Base-by-base conservation (phyloP, 2,329 filamentous ascomycete species). In the Anthostomella pinea region DNA sequence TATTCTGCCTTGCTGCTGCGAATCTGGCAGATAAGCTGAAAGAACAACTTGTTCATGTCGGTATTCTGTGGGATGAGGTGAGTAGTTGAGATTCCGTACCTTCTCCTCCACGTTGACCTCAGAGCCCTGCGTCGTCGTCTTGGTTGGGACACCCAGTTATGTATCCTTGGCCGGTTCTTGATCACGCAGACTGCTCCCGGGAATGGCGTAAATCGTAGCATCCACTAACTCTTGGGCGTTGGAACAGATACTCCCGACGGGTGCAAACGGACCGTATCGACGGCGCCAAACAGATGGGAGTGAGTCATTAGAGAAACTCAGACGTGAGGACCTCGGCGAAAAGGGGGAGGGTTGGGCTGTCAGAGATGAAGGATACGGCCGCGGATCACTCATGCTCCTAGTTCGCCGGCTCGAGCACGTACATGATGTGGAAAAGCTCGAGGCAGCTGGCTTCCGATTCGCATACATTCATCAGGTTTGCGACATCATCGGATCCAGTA, bases 331-430 rank as follows among this genome's bases (percentile, higher is more conserved):
- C 17, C 43, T 66, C 9, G 60, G 11, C 11, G 69, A 75, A 45
- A 71, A 70, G 43, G 68, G 41, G 3, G 43, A 47, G 24, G 39
- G 63, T 0, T 33, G 62, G 19, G 38, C 45, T 13, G 36, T 47
- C 4, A 47, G 45, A 16, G 48, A 45, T 16, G 51, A 62, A 11
- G 57, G 64, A 19, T 73, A 79, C 23, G 84, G 84, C 4, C 81
- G 80, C 41, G 88, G 89, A 1, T 87, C 90, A 35, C 72, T 94
- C 29, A 77, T 95, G 58, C 89, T 94, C 51, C 73, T 94, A 8
- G 83, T 89, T 5, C 83, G 81, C 8, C 73, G 73, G 27, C 70
- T 85, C 2, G 68, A 72, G 21, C 68, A 63, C 21, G 68, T 69
- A 21, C 66, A 72, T 1, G 85, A 89, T 22, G 70, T 76, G 0